Evolutionary conservation across 257 asterid genomes (phyloP).

Genomic region (Solanum pinnatisectum): DNA sequence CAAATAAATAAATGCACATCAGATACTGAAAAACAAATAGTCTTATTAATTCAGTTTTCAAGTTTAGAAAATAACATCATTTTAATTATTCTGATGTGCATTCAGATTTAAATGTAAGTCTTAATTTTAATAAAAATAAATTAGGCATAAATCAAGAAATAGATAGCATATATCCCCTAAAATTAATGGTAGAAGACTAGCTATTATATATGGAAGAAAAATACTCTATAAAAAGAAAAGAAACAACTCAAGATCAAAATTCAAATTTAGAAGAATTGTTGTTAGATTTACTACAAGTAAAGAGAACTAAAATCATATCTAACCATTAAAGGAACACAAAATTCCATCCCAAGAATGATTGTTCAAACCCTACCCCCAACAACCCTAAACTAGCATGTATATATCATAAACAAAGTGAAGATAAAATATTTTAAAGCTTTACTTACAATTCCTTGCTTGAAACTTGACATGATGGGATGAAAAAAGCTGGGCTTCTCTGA

Average conservation of each 20-base stretch:
- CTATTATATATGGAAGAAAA: not conserved
- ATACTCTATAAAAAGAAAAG: not conserved
- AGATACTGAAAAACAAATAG: not conserved
- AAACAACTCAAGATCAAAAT: not conserved
- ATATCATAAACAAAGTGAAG: not conserved
- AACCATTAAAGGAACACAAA: not conserved
- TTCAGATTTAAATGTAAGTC: not conserved
- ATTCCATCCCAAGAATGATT: not conserved
- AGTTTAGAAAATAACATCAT: not conserved
- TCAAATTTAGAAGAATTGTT: not conserved
- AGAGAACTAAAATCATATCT: not conserved
- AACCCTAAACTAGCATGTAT: not conserved
- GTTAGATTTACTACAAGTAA: not conserved
- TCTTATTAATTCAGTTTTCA: not conserved
- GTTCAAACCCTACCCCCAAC: not conserved
- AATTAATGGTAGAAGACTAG: not conserved
- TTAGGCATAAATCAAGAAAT: not conserved
- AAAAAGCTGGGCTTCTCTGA: not conserved
- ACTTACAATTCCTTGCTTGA: constrained; percentile 1
- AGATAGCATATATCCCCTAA: not conserved
- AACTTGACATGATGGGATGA: not conserved
- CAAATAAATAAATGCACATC: not conserved
- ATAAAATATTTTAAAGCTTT: not conserved
- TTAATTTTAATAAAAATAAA: not conserved
- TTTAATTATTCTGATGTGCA: not conserved